These are phyloP conservation scores for Bruguiera parviflora DNA, from an alignment of 345 rosid genomes.

Conservation along the genomic window DNA sequence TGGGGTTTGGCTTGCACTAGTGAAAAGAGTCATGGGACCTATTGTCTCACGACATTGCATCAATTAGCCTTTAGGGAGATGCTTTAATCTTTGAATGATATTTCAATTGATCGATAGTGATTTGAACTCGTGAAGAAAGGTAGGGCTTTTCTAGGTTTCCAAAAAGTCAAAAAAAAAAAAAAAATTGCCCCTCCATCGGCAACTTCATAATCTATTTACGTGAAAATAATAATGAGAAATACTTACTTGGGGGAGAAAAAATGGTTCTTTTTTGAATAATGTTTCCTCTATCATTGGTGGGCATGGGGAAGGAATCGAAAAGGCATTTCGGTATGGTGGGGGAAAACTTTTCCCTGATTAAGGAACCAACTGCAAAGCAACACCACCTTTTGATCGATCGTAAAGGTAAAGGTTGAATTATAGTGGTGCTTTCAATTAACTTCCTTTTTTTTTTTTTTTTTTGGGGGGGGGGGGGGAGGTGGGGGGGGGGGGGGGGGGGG, in stretches of 20 bases:
- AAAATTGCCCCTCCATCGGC: constrained; percentile 18
- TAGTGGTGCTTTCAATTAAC: background rate
- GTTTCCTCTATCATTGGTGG: constrained; percentile 39
- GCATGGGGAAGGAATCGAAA: constrained; percentile 21
- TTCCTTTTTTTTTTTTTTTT: background rate
- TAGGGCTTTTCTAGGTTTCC: constrained; percentile 17
- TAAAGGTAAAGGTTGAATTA: constrained; percentile 14
- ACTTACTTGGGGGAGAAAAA: constrained; percentile 17
- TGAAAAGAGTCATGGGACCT: constrained; percentile 52
- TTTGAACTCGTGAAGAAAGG: constrained; percentile 22
- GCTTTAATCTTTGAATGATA: constrained; percentile 18
- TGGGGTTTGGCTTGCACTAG: constrained; percentile 64
- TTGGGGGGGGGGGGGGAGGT: no score
- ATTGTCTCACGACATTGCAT: constrained; percentile 55
- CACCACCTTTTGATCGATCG: constrained; percentile 22
- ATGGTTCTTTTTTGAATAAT: constrained; percentile 19
- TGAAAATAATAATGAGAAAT: constrained; percentile 4
- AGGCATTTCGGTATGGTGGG: constrained; percentile 24
- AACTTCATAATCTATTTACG: background rate
- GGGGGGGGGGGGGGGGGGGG: no score
- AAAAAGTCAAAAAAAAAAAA: constrained; percentile 25
- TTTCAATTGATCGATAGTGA: constrained; percentile 28
- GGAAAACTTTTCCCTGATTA: constrained; percentile 28
- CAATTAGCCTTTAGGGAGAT: constrained; percentile 29
- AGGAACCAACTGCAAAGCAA: constrained; percentile 42